Evolutionary conservation across 2,329 filamentous ascomycete genomes (phyloP), one percentile per base, ranked within the genome.

Genomic region (Alternaria gansuensis): DNA sequence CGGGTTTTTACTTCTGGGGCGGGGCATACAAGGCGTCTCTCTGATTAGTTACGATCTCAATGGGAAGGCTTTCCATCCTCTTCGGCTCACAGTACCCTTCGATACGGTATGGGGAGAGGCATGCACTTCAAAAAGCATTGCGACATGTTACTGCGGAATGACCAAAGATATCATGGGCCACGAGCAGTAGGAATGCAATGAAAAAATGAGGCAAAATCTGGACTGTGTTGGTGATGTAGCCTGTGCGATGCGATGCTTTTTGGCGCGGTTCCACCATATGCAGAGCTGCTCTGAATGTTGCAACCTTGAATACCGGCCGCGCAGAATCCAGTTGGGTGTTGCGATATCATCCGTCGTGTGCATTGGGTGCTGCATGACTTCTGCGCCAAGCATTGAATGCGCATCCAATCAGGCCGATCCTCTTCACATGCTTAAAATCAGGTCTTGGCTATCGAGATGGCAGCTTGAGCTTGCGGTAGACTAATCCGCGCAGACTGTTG

Each of bases 11-110:
- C 66, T 72, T 68, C 17, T 61, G 48, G 68, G 67, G 65, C 58
- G 65, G 69, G 73, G 72, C 72, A 75, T 75, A 73, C 68, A 74
- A 66, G 74, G 74, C 74, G 74, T 76, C 72, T 75, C 72, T 73
- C 63, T 73, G 71, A 72, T 73, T 75, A 71, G 72, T 73, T 70
- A 75, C 65, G 69, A 74, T 71, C 64, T 70, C 71, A 72, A 73
- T 70, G 72, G 72, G 68, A 71, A 68, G 72, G 71, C 66, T 74
- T 68, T 72, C 68, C 64, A 64, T 67, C 61, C 62, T 69, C 69
- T 65, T 54, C 57, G 55, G 67, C 65, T 69, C 61, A 60, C 63
- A 67, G 60, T 59, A 57, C 39, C 62, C 53, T 54, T 64, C 54
- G 59, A 66, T 60, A 61, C 39, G 56, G 56, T 59, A 59, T 61